Evolutionary conservation across 208 protist species (phyloP).

Genomic region (Crithidia thermophila): DNA sequence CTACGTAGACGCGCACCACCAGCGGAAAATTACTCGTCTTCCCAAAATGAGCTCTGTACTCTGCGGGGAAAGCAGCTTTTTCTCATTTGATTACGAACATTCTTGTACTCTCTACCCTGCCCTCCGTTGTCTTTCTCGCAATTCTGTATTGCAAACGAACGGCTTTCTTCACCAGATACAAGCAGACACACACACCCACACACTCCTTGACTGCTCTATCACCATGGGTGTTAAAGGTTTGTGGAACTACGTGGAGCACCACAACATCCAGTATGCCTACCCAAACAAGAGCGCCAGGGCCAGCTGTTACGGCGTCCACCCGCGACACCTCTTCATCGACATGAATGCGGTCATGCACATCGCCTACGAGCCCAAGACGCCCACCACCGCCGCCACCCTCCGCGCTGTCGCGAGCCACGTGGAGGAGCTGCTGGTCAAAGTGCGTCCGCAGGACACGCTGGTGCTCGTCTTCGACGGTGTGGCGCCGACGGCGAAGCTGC

Average conservation of each 20-base stretch:
- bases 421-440: slow-evolving; percentile 35
- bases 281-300: slow-evolving; percentile 25
- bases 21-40: too few species aligned
- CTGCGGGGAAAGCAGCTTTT: too few species aligned
- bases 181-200: not conserved
- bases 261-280: slow-evolving; percentile 45
- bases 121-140: too few species aligned
- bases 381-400: slow-evolving; percentile 47
- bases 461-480: slow-evolving; percentile 81
- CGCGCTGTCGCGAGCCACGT: slow-evolving; percentile 37
- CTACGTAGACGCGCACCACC: too few species aligned
- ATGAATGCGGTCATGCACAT: slow-evolving; percentile 86
- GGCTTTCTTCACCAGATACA: too few species aligned
- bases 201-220: not conserved
- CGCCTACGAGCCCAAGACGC: slow-evolving; percentile 28
- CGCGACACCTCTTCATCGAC: slow-evolving; percentile 78
- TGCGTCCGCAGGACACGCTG: slow-evolving; percentile 48
- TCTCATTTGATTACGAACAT: too few species aligned
- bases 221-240: slow-evolving; percentile 80
- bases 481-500: slow-evolving; percentile 71
- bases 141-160: too few species aligned
- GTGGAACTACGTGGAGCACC: slow-evolving; percentile 74
- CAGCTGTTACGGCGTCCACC: slow-evolving; percentile 32
- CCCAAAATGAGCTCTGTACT: too few species aligned
- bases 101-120: too few species aligned